Evolutionary conservation across 2,329 filamentous ascomycete species (phyloP).

Genomic region (Diaporthe ilicicola): DNA sequence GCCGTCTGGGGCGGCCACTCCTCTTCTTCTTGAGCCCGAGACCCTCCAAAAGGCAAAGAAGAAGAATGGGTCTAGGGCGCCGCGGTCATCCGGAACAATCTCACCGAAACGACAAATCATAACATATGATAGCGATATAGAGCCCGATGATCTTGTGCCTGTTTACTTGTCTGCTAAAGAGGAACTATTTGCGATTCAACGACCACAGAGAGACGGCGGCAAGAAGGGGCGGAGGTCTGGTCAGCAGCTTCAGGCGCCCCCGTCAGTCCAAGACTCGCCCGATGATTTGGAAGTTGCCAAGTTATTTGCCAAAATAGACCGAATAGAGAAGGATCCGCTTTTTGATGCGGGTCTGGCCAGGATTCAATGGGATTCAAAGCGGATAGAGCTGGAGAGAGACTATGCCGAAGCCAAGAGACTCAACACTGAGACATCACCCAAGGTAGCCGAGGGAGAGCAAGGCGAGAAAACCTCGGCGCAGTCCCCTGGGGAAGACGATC

Average conservation of each 20-base stretch:
- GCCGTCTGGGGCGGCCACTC: constrained; percentile 59
- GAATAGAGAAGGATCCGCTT: constrained; percentile 80
- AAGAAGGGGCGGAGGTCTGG: constrained; percentile 45
- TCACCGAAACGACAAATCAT: constrained; percentile 54
- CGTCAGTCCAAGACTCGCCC: constrained; percentile 29
- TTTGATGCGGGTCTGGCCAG: constrained; percentile 76
- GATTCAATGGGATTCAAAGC: constrained; percentile 69
- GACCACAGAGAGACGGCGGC: constrained; percentile 56
- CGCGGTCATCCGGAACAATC: constrained; percentile 39
- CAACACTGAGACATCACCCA: constrained; percentile 40
- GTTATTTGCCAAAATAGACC: constrained; percentile 76
- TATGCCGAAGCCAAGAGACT: constrained; percentile 59
- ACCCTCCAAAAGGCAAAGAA: constrained; percentile 39
- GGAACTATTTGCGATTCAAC: constrained; percentile 70
- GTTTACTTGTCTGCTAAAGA: constrained; percentile 80
- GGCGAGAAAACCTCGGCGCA: constrained; percentile 35
- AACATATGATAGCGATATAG: constrained; percentile 74
- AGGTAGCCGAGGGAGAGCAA: constrained; percentile 37
- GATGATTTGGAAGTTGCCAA: constrained; percentile 65
- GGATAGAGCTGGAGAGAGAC: constrained; percentile 69
- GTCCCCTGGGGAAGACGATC: constrained; percentile 40
- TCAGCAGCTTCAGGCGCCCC: constrained; percentile 34
- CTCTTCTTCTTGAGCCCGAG: constrained; percentile 50
- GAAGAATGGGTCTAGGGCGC: constrained; percentile 46
- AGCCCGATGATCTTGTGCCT: constrained; percentile 78